Base-by-base conservation (phyloP, 2,329 filamentous ascomycete genomes). In the Exophiala mesophila region DNA sequence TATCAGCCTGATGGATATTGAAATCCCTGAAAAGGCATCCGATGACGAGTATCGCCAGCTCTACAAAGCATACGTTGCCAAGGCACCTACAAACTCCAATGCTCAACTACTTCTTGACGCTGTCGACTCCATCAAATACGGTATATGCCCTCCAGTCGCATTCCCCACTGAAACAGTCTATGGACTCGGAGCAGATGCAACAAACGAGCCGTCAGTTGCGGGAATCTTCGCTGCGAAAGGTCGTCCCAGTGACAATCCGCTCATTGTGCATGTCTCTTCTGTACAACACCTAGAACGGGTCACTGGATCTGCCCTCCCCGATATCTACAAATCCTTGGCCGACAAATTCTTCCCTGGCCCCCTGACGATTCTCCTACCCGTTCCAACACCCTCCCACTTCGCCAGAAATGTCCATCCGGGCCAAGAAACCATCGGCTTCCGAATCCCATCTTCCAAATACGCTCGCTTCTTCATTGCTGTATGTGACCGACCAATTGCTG, bases 161-260 rank as follows among this genome's bases (percentile, higher is more conserved):
- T 98, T 98, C 61, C 92, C 92, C 1, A 98, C 92, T 0, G 92
- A 98, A 67, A 98, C 92, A 0, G 92, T 98, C 1, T 98, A 98
- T 62, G 92, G 92, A 0, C 75, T 98, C 5, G 92, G 88, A n/a
- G 92, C 92, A 10, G 92, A 97, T 67, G 92, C 92, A 8, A 97
- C 89, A 18, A 78, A 88, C 56, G 88, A 82, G 57, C 72, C 70
- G 17, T 85, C 90, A 2, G 90, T 97, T 5, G 80, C 76, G 58
- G 89, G 88, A n/a, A 98, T 98, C 54, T 98, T 92, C 64, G 74
- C 78, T 16, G 88, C 87, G 39, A 98, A 98, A 67, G 85, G 88
- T 42, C 72, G 92, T 41, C 92, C 92, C 3, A 85, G 84, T 5
- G 92, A 98, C 61, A 98, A 98, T 62, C 92, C 92, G 13, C 77